These are phyloP conservation scores for Nyctanthes arbortristis DNA, from an alignment of 257 asterid species.

Conservation along the genomic window DNA sequence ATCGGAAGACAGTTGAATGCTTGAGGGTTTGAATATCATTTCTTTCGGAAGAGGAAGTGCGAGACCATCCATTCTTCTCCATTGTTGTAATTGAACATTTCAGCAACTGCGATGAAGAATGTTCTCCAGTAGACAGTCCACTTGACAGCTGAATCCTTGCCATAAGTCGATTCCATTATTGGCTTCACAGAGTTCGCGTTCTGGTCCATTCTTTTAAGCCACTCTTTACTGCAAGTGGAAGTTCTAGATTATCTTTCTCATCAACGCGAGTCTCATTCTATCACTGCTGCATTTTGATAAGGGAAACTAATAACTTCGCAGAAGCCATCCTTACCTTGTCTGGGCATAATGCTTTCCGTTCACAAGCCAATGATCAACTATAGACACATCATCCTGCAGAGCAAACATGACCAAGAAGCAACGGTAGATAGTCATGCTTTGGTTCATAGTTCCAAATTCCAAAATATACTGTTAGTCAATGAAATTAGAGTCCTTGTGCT, in stretches of 20 bases:
- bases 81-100: constrained; percentile 65
- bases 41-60: constrained; percentile 79
- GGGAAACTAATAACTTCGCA: background rate
- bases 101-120: constrained; percentile 86
- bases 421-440: background rate
- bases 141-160: constrained; percentile 78
- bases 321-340: constrained; percentile 53
- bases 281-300: background rate
- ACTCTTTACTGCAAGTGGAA: constrained; percentile 74
- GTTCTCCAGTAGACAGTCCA: constrained; percentile 97
- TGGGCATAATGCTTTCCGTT: constrained; percentile 85
- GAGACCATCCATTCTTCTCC: constrained; percentile 98
- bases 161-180: constrained; percentile 89
- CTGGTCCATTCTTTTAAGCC: constrained; percentile 86
- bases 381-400: constrained; percentile 82
- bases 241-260: constrained; percentile 3
- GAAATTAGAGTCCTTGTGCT: background rate
- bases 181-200: constrained; percentile 52
- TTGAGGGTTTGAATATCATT: constrained; percentile 17
- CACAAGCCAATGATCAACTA: constrained; percentile 86
- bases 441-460: background rate
- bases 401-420: constrained; percentile 18
- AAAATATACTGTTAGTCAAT: background rate
- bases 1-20: too few species aligned
- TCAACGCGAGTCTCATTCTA: background rate